A percentile compares a stretch with the other conserved stretches of the same genome.
These are phyloP conservation scores for Carallia pectinifolia DNA, from an alignment of 345 rosid genomes.

Conservation along the genomic window DNA sequence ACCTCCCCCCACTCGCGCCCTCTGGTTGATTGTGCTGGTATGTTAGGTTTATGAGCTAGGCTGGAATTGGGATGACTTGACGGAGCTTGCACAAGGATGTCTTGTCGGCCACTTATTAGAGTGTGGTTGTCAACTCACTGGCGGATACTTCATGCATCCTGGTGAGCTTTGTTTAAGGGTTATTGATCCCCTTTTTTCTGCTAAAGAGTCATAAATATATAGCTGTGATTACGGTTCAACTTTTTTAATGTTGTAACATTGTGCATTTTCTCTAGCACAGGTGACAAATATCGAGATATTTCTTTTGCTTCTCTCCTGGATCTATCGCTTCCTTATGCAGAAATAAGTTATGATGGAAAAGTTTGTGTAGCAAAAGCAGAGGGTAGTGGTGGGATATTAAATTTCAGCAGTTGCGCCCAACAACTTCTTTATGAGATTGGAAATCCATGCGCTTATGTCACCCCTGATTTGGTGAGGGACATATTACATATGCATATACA, in stretches of 20 bases:
- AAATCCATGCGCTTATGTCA: conserved; percentile 82
- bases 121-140: conserved; percentile 98
- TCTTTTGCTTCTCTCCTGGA: conserved; percentile 55
- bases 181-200: neutral
- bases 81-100: conserved; percentile 80
- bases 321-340: conserved; percentile 87
- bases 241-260: conserved; percentile 9
- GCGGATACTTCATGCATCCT: conserved; percentile 99
- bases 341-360: conserved; percentile 60
- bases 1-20: neutral
- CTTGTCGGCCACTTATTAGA: conserved; percentile 91
- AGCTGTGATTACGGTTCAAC: neutral
- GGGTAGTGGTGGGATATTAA: conserved; percentile 76
- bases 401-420: conserved; percentile 69
- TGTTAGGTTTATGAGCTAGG: conserved; percentile 84
- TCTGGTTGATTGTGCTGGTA: conserved; percentile 10
- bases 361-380: conserved; percentile 63
- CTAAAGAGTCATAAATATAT: conserved; percentile 5
- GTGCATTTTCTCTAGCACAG: conserved; percentile 35
- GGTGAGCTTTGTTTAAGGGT: conserved; percentile 39
- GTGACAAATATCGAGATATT: conserved; percentile 65
- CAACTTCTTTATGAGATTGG: conserved; percentile 91
- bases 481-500: conserved; percentile 9
- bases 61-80: conserved; percentile 88
- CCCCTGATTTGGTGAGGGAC: conserved; percentile 82